A percentile compares a stretch with the other conserved stretches of the same genome.
Evolutionary conservation across 2,329 filamentous ascomycete species (phyloP).

Genomic region (Calonectria multiphialidica): DNA sequence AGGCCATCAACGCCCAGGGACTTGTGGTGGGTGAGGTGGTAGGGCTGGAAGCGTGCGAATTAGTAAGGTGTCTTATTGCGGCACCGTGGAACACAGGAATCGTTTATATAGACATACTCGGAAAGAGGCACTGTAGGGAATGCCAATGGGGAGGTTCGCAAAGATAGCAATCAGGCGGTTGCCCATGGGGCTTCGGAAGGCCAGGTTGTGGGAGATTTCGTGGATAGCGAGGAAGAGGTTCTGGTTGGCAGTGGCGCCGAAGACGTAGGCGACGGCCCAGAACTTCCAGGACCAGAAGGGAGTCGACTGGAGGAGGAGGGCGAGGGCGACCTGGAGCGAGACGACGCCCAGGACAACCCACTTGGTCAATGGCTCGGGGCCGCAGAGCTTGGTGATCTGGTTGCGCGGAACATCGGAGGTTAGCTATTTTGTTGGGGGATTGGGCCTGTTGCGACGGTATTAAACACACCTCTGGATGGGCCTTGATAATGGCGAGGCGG

Average conservation of each 20-base stretch:
- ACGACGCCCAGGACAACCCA: conserved; percentile 91
- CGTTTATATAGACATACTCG: conserved; percentile 66
- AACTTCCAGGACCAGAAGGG: conserved; percentile 87
- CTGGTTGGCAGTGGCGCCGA: conserved; percentile 97
- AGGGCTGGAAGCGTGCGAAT: conserved; percentile 70
- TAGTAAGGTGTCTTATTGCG: conserved; percentile 29
- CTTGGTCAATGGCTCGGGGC: conserved; percentile 95
- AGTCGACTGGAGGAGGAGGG: conserved; percentile 81
- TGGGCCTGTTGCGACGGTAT: conserved; percentile 8
- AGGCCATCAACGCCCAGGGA: conserved; percentile 96
- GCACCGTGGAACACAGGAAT: background rate
- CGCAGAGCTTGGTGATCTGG: conserved; percentile 95
- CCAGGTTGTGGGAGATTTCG: conserved; percentile 98
- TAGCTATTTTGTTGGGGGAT: conserved; percentile 11
- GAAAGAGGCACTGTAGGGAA: conserved; percentile 97
- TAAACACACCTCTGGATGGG: conserved; percentile 85
- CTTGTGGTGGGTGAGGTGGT: conserved; percentile 99
- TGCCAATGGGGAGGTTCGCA: conserved; percentile 94
- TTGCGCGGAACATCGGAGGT: conserved; percentile 13
- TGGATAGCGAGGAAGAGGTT: conserved; percentile 99
- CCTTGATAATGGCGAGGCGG: conserved; percentile 95
- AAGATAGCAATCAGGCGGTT: conserved; percentile 92
- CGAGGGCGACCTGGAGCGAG: conserved; percentile 81
- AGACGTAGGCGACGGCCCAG: conserved; percentile 87
- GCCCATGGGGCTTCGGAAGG: conserved; percentile 82